phyloP scores from a whole-genome alignment of 257 asterid species.

The Plectranthus barbatus region DNA sequence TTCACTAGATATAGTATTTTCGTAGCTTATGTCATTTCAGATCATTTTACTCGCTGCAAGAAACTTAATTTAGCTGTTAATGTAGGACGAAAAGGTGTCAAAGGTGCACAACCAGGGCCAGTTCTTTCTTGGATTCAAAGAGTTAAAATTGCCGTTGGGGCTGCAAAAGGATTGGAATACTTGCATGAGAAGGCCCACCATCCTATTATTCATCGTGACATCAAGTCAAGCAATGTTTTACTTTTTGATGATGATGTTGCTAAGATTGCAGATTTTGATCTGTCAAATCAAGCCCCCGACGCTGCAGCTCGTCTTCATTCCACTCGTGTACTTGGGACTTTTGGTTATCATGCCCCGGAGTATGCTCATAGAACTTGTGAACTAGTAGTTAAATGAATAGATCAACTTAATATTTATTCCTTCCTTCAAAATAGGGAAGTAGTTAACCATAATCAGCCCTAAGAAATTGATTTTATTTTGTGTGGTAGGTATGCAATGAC shows the following conservation, averaged over 20 bases:
- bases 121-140: conserved; percentile 61
- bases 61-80: too few relatives aligned
- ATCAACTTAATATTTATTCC: too few relatives aligned
- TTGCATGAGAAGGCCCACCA: conserved; percentile 73
- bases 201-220: conserved; percentile 68
- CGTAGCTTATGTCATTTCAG: too few relatives aligned
- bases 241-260: conserved; percentile 67
- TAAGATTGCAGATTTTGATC: conserved; percentile 74
- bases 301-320: conserved; percentile 86
- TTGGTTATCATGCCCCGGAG: conserved; percentile 90
- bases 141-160: conserved; percentile 76
- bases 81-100: conserved; percentile 68
- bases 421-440: too few relatives aligned
- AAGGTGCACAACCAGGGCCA: conserved; percentile 81
- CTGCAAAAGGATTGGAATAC: conserved; percentile 74
- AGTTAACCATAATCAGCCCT: too few relatives aligned
- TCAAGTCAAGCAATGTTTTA: conserved; percentile 72
- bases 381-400: too few relatives aligned
- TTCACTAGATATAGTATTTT: not conserved
- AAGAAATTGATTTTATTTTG: too few relatives aligned
- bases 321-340: conserved; percentile 80
- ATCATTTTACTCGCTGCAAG: not conserved
- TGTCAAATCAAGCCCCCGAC: conserved; percentile 77
- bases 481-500: conserved; percentile 32
- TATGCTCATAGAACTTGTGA: conserved; percentile 25